Evolutionary conservation across 805 yeast species (phyloP), one percentile per base, ranked within the genome.

Genomic region (Teunomyces barrocoloradensis): DNA sequence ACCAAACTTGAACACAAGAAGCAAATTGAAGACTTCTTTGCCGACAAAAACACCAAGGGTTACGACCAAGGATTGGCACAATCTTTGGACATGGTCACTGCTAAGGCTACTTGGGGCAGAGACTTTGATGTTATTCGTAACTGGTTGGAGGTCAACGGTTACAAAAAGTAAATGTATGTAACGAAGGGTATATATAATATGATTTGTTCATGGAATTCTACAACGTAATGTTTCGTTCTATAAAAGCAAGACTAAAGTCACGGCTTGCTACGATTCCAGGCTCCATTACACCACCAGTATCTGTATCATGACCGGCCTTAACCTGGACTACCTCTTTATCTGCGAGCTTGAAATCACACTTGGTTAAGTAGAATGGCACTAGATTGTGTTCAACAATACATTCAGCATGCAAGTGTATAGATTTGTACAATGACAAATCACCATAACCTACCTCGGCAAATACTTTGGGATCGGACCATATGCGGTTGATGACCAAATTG

Each of bases 41-140:
- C 59, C n/a, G 60, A 50, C 18, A 82, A 75, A 64, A 73, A 80
- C 50, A 80, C 85, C 47, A 80, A 78, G 56, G 87, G 88, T 34
- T 84, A 71, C 61, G 82, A 82, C 63, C 82, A 81, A 66, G 74
- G 79, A 48, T 75, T 84, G 63, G 84, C 84, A 6, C 87, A 80
- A 68, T 64, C 84, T n/a, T 67, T 83, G 57, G 89, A 84, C 63
- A 70, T 77, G 44, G 74, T 83, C 48, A 71, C 76, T 44, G 53
- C 85, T 42, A 83, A 81, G 64, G 73, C 76, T 45, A 64, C 71
- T 44, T 82, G 87, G 87, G 73, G 82, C 47, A 80, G 87, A 61
- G 89, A 84, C 56, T 61, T 74, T 42, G 50, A 54, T 4, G 70
- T 64, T 11, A 75, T 84, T 45, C 53, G 65, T 35, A 60, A 68